phyloP scores from a whole-genome alignment of 768 basidiomycete species.

The Mycena filopes region DNA sequence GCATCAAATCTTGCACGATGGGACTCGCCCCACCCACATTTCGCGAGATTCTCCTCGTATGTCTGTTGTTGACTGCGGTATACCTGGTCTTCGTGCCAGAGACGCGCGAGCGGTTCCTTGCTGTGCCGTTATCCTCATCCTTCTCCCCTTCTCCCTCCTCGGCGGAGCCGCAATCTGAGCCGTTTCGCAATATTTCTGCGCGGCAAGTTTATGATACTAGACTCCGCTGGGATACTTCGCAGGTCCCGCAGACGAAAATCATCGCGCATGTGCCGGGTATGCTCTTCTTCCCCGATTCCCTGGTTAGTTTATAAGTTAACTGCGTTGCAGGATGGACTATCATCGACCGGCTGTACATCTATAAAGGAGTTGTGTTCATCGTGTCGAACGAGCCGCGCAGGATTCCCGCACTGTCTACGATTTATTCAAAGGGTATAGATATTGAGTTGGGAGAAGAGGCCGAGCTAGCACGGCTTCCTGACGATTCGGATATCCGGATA shows the following conservation, averaged over 20 bases:
- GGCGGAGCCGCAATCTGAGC: not conserved
- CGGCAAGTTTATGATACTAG: constrained; percentile 2
- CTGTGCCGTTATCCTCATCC: constrained; percentile 29
- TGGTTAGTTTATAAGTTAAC: not conserved
- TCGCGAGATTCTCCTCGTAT: constrained; percentile 56
- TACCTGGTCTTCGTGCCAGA: constrained; percentile 25
- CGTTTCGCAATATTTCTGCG: not conserved
- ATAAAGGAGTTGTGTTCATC: constrained; percentile 85
- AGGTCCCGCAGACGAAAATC: constrained; percentile 22
- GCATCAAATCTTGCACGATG: constrained; percentile 11
- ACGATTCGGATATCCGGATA: constrained; percentile 81
- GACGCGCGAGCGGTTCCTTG: constrained; percentile 21
- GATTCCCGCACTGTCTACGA: constrained; percentile 72
- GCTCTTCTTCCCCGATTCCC: not conserved
- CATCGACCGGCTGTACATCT: constrained; percentile 83
- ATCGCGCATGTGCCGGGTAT: constrained; percentile 22
- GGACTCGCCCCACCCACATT: constrained; percentile 47
- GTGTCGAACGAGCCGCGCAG: constrained; percentile 77
- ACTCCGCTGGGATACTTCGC: constrained; percentile 8
- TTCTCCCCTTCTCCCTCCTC: constrained; percentile 11
- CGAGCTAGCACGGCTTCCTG: constrained; percentile 71
- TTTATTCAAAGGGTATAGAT: constrained; percentile 75
- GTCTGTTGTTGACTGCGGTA: constrained; percentile 45
- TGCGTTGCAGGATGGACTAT: constrained; percentile 62
- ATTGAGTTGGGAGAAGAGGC: constrained; percentile 69